Percentiles rank a stretch among this genome's conserved stretches.
Conservation (phyloP, 371 early-diverging fungal species). For the Capniomyces stellatus region DNA sequence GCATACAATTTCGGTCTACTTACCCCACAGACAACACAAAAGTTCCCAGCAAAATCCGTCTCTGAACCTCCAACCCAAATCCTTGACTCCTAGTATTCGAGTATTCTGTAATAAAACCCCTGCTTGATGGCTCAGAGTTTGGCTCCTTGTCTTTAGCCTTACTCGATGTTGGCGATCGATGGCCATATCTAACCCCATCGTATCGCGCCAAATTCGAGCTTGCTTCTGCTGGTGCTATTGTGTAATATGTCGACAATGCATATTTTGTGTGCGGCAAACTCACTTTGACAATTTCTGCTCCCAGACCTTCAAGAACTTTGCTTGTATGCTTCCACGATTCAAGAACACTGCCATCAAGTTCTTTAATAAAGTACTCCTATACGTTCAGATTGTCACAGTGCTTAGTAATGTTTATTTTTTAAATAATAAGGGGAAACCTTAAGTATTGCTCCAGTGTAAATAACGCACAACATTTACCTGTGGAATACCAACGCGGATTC, state of each 20-base stretch:
- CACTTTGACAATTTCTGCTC: slow-evolving; percentile 49
- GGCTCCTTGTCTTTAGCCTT: no score
- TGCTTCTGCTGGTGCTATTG: slow-evolving; percentile 79
- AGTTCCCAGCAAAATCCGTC: slow-evolving; percentile 67
- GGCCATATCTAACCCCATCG: slow-evolving; percentile 76
- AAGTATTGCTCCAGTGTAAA: no score
- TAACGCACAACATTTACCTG: neutral
- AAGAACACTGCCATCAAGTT: slow-evolving; percentile 32
- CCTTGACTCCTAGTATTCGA: slow-evolving; percentile 41
- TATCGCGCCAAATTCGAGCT: slow-evolving; percentile 75
- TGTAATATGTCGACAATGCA: slow-evolving; percentile 73
- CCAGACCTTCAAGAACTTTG: slow-evolving; percentile 29
- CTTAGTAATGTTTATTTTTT: neutral
- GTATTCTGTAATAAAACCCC: slow-evolving; percentile 27
- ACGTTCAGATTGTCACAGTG: slow-evolving; percentile 3
- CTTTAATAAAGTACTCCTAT: slow-evolving; percentile 52
- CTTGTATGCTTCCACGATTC: slow-evolving; percentile 45
- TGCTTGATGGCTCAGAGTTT: neutral
- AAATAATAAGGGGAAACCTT: slow-evolving; percentile 1
- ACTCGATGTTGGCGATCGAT: neutral
- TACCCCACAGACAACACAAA: slow-evolving; percentile 57
- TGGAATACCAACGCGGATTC: slow-evolving; percentile 55
- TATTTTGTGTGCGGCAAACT: slow-evolving; percentile 46
- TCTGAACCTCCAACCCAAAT: slow-evolving; percentile 66
- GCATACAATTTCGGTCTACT: no score